A percentile compares a stretch with the other conserved stretches of the same genome.
Conservation (phyloP, 129 eudicot genomes). For the Calendula officinalis region DNA sequence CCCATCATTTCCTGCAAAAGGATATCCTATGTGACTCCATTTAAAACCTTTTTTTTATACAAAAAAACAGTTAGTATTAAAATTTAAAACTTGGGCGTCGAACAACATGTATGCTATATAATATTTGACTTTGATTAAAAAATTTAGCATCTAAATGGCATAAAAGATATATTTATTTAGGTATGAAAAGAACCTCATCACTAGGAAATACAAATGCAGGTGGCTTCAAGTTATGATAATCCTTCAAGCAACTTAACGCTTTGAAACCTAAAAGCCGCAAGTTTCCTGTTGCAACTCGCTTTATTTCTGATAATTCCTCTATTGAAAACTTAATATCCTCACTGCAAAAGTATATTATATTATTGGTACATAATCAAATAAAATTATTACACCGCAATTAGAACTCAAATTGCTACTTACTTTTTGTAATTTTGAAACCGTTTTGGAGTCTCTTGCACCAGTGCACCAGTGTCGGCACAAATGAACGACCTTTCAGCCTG, state of each 20-base stretch:
- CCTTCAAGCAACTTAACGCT: conserved; percentile 86
- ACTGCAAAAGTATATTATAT: conserved; percentile 38
- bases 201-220: conserved; percentile 83
- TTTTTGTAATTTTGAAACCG: conserved; percentile 75
- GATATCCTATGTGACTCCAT: background rate
- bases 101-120: background rate
- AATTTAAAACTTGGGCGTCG: background rate
- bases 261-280: conserved; percentile 91
- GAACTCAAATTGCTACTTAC: conserved; percentile 33
- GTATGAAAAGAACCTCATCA: conserved; percentile 64
- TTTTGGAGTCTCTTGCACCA: conserved; percentile 66
- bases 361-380: background rate
- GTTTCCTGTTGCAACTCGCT: conserved; percentile 74
- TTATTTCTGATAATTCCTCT: conserved; percentile 81
- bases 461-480: conserved; percentile 92
- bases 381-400: conserved; percentile 11
- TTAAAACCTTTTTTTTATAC: background rate
- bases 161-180: background rate
- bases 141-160: background rate
- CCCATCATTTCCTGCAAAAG: conserved; percentile 77
- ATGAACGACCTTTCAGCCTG: conserved; percentile 88
- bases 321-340: conserved; percentile 60
- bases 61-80: background rate
- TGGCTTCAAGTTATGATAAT: conserved; percentile 88
- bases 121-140: conserved; percentile 4